A percentile compares a stretch with the other conserved stretches of the same genome.
These are phyloP conservation scores for Pseudohalonectria lignicola DNA, from an alignment of 2,329 filamentous ascomycete species.

Conservation along the genomic window DNA sequence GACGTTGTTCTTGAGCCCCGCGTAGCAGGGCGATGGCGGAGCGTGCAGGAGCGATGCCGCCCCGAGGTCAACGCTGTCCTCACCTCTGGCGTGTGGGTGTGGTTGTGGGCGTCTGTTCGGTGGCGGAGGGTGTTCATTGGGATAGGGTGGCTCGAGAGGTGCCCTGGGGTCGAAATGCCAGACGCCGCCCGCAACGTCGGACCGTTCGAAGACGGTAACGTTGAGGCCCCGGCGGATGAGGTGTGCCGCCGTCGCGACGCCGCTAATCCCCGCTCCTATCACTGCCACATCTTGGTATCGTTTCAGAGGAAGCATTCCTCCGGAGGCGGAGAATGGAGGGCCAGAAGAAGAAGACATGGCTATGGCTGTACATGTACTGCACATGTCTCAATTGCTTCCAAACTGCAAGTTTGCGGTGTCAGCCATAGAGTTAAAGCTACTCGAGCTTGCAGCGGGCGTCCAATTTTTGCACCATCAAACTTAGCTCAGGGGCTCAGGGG, in stretches of 20 bases:
- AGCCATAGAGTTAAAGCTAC: too few species aligned
- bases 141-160: slow-evolving; percentile 19
- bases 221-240: slow-evolving; percentile 20
- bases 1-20: slow-evolving; percentile 61
- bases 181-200: slow-evolving; percentile 20
- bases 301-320: not conserved
- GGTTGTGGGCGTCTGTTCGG: not conserved
- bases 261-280: slow-evolving; percentile 28
- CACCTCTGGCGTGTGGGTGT: too few species aligned
- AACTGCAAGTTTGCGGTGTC: too few species aligned
- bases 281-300: slow-evolving; percentile 18
- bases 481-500: too few species aligned
- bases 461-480: too few species aligned
- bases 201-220: slow-evolving; percentile 26
- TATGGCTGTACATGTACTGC: too few species aligned
- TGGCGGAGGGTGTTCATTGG: slow-evolving; percentile 12
- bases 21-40: slow-evolving; percentile 34
- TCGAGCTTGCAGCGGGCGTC: too few species aligned
- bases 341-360: too few species aligned
- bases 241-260: slow-evolving; percentile 24
- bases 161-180: slow-evolving; percentile 24
- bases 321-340: too few species aligned
- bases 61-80: too few species aligned
- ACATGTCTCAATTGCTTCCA: too few species aligned
- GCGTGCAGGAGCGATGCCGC: not conserved